A percentile compares a stretch with the other conserved stretches of the same genome.
phyloP scores from a whole-genome alignment of 345 rosid genomes.

The Punica granatum region DNA sequence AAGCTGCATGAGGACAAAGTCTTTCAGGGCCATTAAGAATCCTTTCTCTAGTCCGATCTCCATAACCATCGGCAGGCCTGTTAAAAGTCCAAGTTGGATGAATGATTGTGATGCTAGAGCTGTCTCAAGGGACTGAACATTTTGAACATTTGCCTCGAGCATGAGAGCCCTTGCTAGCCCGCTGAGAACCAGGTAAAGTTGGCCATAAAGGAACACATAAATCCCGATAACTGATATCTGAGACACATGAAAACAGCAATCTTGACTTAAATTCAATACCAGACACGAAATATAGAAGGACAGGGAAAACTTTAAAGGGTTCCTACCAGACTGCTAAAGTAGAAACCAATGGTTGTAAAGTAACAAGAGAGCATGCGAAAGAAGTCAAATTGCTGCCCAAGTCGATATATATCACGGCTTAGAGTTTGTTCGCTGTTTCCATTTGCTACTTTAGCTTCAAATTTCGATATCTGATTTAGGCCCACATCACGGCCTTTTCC shows the following conservation, averaged over 20 bases:
- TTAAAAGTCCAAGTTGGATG: constrained; percentile 91
- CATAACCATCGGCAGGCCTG: constrained; percentile 99
- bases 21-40: constrained; percentile 80
- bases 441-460: constrained; percentile 96
- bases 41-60: constrained; percentile 96
- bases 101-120: constrained; percentile 98
- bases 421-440: constrained; percentile 95
- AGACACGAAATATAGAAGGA: background rate
- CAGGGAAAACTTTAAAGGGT: background rate
- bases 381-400: constrained; percentile 84
- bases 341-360: constrained; percentile 93
- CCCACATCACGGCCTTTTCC: constrained; percentile 99
- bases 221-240: constrained; percentile 84
- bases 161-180: constrained; percentile 75
- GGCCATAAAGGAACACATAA: constrained; percentile 87
- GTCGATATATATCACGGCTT: constrained; percentile 86
- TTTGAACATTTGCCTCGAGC: constrained; percentile 60
- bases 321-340: constrained; percentile 82
- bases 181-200: constrained; percentile 89
- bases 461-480: constrained; percentile 88
- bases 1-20: constrained; percentile 92
- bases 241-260: constrained; percentile 6
- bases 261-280: background rate
- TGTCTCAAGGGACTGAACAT: constrained; percentile 79
- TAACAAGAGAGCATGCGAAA: constrained; percentile 94